These are phyloP conservation scores for Curvularia eragrostidis DNA, from an alignment of 2,329 filamentous ascomycete species.

Conservation along the genomic window DNA sequence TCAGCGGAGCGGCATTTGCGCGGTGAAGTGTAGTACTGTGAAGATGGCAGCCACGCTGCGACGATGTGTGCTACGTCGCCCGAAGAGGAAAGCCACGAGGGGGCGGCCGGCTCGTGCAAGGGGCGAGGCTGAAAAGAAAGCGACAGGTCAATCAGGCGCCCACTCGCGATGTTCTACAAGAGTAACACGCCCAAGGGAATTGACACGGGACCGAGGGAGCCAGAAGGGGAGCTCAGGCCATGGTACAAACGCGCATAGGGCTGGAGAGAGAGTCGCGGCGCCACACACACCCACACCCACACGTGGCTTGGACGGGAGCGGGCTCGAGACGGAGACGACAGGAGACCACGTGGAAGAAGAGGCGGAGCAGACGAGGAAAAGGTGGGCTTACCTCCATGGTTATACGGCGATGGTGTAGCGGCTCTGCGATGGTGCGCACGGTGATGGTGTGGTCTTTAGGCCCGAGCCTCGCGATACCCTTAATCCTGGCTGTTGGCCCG, in stretches of 20 bases:
- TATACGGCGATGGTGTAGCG: slow-evolving; percentile 33
- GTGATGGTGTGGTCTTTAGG: slow-evolving; percentile 36
- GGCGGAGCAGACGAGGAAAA: slow-evolving; percentile 17
- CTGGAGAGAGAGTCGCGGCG: slow-evolving; percentile 28
- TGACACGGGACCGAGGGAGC: slow-evolving; percentile 24
- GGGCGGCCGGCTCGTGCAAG: slow-evolving; percentile 12
- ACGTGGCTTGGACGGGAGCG: slow-evolving; percentile 11
- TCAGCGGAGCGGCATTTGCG: slow-evolving; percentile 40
- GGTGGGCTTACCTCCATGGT: slow-evolving; percentile 45
- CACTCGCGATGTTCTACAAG: slow-evolving; percentile 48
- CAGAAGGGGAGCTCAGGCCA: slow-evolving; percentile 37
- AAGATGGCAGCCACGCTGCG: slow-evolving; percentile 29
- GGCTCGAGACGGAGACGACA: slow-evolving; percentile 13
- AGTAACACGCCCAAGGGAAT: slow-evolving; percentile 40
- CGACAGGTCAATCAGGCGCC: slow-evolving; percentile 33
- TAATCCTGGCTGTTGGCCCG: slow-evolving; percentile 6
- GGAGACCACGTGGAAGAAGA: slow-evolving; percentile 17
- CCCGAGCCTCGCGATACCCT: slow-evolving; percentile 20
- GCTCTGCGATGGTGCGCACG: slow-evolving; percentile 38
- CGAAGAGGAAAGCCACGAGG: slow-evolving; percentile 26
- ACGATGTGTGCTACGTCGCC: slow-evolving; percentile 37
- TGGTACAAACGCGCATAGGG: slow-evolving; percentile 34
- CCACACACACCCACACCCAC: slow-evolving; percentile 8
- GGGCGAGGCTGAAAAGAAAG: slow-evolving; percentile 20
- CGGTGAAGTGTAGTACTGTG: slow-evolving; percentile 36